These are phyloP conservation scores for Solanum sejunctum DNA, from an alignment of 257 asterid genomes.

Conservation along the genomic window DNA sequence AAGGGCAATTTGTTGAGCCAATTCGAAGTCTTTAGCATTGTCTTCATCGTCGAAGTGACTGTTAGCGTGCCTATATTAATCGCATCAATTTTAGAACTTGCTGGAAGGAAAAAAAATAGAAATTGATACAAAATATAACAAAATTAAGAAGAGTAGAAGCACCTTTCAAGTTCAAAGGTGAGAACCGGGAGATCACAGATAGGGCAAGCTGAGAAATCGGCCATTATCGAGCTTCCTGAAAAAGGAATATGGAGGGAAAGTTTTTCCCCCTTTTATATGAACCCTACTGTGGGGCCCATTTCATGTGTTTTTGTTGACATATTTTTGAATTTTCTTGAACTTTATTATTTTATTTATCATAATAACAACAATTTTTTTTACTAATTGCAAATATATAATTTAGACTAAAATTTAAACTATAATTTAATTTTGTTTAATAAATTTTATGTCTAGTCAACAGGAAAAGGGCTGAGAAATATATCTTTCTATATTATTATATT, in stretches of 20 bases:
- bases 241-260: background rate
- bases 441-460: too few relatives aligned
- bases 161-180: conserved; percentile 17
- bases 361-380: too few relatives aligned
- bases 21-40: conserved; percentile 8
- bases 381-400: too few relatives aligned
- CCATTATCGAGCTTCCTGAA: background rate
- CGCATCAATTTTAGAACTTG: background rate
- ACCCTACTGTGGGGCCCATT: too few relatives aligned
- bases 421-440: too few relatives aligned
- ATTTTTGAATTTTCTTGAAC: too few relatives aligned
- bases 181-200: conserved; percentile 10
- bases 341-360: too few relatives aligned
- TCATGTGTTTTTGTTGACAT: too few relatives aligned
- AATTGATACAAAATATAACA: background rate
- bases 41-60: conserved; percentile 30
- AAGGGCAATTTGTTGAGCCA: conserved; percentile 16
- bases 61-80: conserved; percentile 21
- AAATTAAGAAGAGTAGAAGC: background rate
- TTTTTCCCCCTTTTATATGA: too few relatives aligned
- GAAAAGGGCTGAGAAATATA: too few relatives aligned
- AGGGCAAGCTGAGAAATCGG: conserved; percentile 17
- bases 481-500: too few relatives aligned
- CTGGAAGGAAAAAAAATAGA: background rate
- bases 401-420: too few relatives aligned